A percentile compares a stretch with the other conserved stretches of the same genome.
Evolutionary conservation across 2,329 filamentous ascomycete species (phyloP).

Genomic region (Nannizziopsis barbatae): DNA sequence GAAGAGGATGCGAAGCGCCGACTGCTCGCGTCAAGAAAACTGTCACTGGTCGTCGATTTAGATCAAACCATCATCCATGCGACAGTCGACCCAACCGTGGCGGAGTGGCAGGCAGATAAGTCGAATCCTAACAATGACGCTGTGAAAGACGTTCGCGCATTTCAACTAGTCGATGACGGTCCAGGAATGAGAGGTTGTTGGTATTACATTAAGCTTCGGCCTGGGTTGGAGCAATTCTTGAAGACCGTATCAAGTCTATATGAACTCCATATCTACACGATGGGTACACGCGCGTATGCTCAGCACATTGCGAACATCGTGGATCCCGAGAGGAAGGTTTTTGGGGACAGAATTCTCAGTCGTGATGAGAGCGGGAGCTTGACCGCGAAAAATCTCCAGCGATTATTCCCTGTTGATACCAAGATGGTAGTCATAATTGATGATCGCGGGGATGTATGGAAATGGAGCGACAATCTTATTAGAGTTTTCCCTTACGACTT

Average conservation of each 20-base stretch:
- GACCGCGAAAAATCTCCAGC: conserved; percentile 76
- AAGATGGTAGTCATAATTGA: conserved; percentile 99
- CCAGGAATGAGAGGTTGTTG: conserved; percentile 66
- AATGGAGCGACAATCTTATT: conserved; percentile 83
- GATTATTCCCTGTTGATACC: conserved; percentile 89
- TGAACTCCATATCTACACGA: conserved; percentile 96
- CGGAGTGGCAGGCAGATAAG: conserved; percentile 85
- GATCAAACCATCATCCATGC: conserved; percentile 99
- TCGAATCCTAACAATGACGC: conserved; percentile 83
- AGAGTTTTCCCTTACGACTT: conserved; percentile 95
- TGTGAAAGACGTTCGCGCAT: conserved; percentile 75
- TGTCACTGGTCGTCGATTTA: conserved; percentile 89
- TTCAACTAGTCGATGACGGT: conserved; percentile 80
- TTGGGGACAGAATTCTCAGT: conserved; percentile 89
- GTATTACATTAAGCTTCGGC: conserved; percentile 98
- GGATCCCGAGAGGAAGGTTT: conserved; percentile 77
- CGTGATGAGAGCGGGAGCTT: conserved; percentile 94
- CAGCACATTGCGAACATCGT: conserved; percentile 84
- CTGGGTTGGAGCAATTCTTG: conserved; percentile 71
- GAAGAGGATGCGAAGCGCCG: conserved; percentile 80
- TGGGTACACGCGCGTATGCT: conserved; percentile 96
- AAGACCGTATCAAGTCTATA: conserved; percentile 66
- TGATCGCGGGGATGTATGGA: conserved; percentile 92
- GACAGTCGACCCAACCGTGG: conserved; percentile 90
- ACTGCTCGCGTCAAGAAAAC: conserved; percentile 66